Evolutionary conservation across 2,329 filamentous ascomycete genomes (phyloP).

Genomic region (Cercospora zeae-maydis): DNA sequence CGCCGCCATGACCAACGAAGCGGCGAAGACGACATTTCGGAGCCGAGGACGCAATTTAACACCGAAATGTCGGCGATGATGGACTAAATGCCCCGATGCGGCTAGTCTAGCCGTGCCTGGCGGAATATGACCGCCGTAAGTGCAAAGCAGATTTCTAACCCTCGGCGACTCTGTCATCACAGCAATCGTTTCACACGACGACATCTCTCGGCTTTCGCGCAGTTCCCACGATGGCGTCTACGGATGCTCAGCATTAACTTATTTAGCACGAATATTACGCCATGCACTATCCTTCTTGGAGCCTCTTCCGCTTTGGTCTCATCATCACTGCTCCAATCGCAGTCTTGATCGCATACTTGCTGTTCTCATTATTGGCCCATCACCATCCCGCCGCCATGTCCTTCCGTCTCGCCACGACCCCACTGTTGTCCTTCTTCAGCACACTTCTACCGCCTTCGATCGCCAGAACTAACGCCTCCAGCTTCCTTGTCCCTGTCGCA

Average conservation of each 20-base stretch:
- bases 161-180: slow-evolving; percentile 2
- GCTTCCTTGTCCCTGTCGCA: not conserved
- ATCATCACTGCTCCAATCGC: not conserved
- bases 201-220: not conserved
- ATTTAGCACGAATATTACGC: not conserved
- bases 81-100: not conserved
- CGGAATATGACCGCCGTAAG: not conserved
- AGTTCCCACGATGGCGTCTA: not conserved
- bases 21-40: not conserved
- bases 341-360: not conserved
- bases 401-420: not conserved
- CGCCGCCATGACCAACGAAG: no score
- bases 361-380: not conserved
- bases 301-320: not conserved
- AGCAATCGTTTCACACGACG: not conserved
- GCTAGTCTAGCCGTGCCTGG: not conserved
- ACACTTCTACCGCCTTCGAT: slow-evolving; percentile 1
- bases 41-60: not conserved
- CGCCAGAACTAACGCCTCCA: not conserved
- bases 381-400: not conserved
- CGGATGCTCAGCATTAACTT: not conserved
- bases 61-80: not conserved
- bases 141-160: not conserved
- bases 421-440: not conserved
- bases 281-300: not conserved